Percentiles rank a stretch among this genome's conserved stretches.
Evolutionary conservation across 2,329 filamentous ascomycete genomes (phyloP).

Genomic region (Aurifilum marmelostoma): DNA sequence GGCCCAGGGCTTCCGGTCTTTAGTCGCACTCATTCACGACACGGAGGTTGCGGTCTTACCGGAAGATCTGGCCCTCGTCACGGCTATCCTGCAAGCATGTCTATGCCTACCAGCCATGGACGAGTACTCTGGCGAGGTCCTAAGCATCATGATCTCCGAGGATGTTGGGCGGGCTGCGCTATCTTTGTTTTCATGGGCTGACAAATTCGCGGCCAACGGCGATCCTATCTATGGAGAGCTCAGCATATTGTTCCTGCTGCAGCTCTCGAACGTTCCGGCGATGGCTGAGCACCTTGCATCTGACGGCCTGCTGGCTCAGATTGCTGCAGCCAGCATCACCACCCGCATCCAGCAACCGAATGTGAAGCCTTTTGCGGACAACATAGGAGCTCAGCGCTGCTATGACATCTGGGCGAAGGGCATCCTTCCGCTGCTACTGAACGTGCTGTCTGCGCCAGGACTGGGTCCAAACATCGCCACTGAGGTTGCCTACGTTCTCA

Average conservation of each 20-base stretch:
- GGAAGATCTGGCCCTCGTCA: slow-evolving; percentile 84
- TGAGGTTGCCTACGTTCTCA: slow-evolving; percentile 85
- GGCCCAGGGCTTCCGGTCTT: slow-evolving; percentile 77
- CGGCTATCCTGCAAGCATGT: slow-evolving; percentile 83
- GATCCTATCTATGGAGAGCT: slow-evolving; percentile 94
- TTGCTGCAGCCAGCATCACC: slow-evolving; percentile 79
- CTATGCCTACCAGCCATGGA: slow-evolving; percentile 78
- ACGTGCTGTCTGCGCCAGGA: slow-evolving; percentile 70
- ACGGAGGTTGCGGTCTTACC: slow-evolving; percentile 66
- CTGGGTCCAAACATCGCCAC: slow-evolving; percentile 80
- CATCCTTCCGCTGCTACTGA: slow-evolving; percentile 84
- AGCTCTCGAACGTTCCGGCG: slow-evolving; percentile 78
- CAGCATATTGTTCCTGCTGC: slow-evolving; percentile 84
- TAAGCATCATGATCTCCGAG: slow-evolving; percentile 70
- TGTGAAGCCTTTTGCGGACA: slow-evolving; percentile 79
- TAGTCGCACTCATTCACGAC: slow-evolving; percentile 83
- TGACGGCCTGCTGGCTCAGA: slow-evolving; percentile 78
- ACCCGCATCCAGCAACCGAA: slow-evolving; percentile 72
- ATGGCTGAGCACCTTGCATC: slow-evolving; percentile 90
- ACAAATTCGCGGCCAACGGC: slow-evolving; percentile 73
- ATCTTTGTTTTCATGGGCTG: slow-evolving; percentile 91
- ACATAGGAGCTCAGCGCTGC: slow-evolving; percentile 68
- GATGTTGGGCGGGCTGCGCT: slow-evolving; percentile 79
- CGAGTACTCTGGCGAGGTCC: slow-evolving; percentile 70
- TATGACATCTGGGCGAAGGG: slow-evolving; percentile 91